phyloP scores from a whole-genome alignment of 2,329 filamentous ascomycete species.

The Calonectria montana region DNA sequence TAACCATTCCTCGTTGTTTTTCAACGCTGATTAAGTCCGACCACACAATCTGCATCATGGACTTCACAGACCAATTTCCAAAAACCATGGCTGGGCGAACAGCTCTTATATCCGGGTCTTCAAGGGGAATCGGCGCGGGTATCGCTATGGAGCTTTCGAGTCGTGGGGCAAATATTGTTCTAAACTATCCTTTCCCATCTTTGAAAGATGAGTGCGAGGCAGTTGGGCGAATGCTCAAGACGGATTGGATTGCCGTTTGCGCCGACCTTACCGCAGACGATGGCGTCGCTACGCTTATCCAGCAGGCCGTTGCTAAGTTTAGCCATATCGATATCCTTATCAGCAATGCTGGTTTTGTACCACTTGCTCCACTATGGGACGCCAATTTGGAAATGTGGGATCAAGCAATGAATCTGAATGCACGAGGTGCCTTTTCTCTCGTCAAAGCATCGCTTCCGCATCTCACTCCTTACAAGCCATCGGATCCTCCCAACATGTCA shows the following conservation, averaged over 20 bases:
- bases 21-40: background rate
- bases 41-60: background rate
- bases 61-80: background rate
- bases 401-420: background rate
- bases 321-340: slow-evolving; percentile 9
- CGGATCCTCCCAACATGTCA: slow-evolving; percentile 10
- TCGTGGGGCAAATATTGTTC: slow-evolving; percentile 6
- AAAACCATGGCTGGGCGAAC: background rate
- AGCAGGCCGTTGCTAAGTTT: slow-evolving; percentile 10
- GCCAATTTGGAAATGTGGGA: background rate
- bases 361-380: slow-evolving; percentile 5
- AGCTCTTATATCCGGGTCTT: background rate
- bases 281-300: background rate
- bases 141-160: slow-evolving; percentile 8
- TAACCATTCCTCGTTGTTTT: no score
- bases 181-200: slow-evolving; percentile 11
- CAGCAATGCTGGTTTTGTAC: slow-evolving; percentile 1
- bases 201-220: slow-evolving; percentile 11
- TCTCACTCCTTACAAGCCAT: slow-evolving; percentile 17
- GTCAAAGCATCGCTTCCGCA: background rate
- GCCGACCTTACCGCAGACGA: slow-evolving; percentile 10
- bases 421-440: background rate
- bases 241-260: slow-evolving; percentile 17
- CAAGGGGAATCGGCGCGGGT: slow-evolving; percentile 6
- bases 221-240: slow-evolving; percentile 3